Evolutionary conservation across 768 basidiomycete genomes (phyloP).

Genomic region (Naganishia vishniacii): DNA sequence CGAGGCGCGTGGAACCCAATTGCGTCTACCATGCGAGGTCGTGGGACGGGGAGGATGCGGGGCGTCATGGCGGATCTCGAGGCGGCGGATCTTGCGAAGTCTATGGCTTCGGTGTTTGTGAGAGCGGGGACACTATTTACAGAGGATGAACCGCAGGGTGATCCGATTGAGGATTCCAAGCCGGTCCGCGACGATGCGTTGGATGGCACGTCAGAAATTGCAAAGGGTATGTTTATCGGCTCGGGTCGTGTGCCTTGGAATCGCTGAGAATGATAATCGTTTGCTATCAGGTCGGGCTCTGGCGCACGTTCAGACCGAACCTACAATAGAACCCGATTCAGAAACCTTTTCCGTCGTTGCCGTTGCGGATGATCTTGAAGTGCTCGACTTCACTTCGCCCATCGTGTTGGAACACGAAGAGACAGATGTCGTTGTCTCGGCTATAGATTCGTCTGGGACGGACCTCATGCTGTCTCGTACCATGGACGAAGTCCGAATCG

Average conservation of each 20-base stretch:
- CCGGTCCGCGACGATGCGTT: background rate
- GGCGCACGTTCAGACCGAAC: no score
- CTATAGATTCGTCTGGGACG: background rate
- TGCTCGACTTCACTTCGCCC: background rate
- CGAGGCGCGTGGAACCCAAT: constrained; percentile 8
- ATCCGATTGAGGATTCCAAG: constrained; percentile 18
- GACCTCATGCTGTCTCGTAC: constrained; percentile 12
- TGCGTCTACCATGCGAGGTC: constrained; percentile 1
- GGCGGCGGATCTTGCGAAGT: constrained; percentile 12
- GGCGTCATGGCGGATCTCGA: constrained; percentile 11
- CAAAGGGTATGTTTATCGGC: no score
- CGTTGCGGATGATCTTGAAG: no score
- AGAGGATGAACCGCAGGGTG: constrained; percentile 31
- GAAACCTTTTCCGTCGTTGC: no score
- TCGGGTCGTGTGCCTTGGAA: no score
- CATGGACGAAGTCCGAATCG: constrained; percentile 13
- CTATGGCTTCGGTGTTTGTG: constrained; percentile 39
- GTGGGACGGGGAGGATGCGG: constrained; percentile 11
- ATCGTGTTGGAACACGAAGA: constrained; percentile 3
- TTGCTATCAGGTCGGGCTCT: no score
- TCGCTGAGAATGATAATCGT: no score
- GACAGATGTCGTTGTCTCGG: background rate
- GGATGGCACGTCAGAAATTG: background rate
- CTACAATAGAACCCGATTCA: no score
- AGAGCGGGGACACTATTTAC: constrained; percentile 47